Base-by-base conservation (phyloP, 371 early-diverging fungal genomes). In the Parasitella parasitica region DNA sequence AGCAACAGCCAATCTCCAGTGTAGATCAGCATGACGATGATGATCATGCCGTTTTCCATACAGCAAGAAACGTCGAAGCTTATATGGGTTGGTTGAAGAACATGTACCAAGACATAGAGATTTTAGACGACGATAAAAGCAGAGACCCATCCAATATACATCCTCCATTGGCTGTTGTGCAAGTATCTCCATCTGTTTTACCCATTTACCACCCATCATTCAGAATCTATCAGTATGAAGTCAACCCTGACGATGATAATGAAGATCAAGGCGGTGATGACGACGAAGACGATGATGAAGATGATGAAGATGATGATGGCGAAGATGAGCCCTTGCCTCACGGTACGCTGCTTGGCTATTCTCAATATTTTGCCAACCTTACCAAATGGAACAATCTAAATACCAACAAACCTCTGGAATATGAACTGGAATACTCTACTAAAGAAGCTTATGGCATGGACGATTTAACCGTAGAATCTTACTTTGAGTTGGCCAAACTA, bases 191-290 rank as follows among this genome's bases (percentile, higher is more conserved):
- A 0, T 86, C 91, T 26, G 82, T 94, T 24, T 76, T 93, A 37
- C 93, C 92, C 0, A 82, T 79, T n/a, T 88, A 85, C 73, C 77
- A 86, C 60, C 94, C 94, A 27, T 72, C 85, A 2, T 76, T 91
- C 46, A 86, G 93, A 20, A 83, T 93, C 11, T 84, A 87, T 66
- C 69, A 77, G 58, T 91, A 91, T 68, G 67, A 72, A 38, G 58
- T 68, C 12, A 59, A 62, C 22, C 59, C 65, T 15, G 41, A 64
- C 13, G 34, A 68, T n/a, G 60, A 57, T 3, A 28, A 63, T 38
- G 24, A 34, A 6, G 53, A 49, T 32, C n/a, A n/a, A n/a, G 61
- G 54, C 6, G 59, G 51, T 28, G 39, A 66, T 6, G 36, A 62
- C 8, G 57, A 58, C 4, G 54, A 63, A 20, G 39, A 38, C 11